Conservation (phyloP, 2,329 filamentous ascomycete genomes). For the Macrophomina tecta region DNA sequence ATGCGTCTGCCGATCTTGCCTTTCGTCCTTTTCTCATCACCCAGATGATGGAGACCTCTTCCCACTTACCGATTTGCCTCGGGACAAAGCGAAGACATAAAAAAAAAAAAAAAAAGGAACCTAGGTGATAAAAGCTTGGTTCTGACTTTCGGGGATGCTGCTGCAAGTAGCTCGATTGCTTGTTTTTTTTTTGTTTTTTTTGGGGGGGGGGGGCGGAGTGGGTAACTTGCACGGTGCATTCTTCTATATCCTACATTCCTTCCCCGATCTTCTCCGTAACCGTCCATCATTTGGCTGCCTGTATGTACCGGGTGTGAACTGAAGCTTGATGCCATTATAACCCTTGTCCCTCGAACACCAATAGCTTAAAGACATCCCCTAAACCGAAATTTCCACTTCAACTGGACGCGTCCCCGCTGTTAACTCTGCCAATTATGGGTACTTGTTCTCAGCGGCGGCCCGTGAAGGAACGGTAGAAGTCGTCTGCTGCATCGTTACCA, state of each 20-base stretch:
- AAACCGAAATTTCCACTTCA: neutral
- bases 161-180: neutral
- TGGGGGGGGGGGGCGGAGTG: neutral
- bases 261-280: neutral
- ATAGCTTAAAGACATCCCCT: neutral
- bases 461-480: constrained; percentile 90
- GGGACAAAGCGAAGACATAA: constrained; percentile 8
- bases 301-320: constrained; percentile 17
- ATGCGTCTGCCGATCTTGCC: constrained; percentile 1
- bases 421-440: no score
- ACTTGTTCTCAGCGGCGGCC: constrained; percentile 60
- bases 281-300: neutral
- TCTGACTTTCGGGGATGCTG: neutral
- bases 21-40: neutral
- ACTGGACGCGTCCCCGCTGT: neutral
- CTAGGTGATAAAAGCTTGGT: no score
- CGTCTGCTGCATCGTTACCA: constrained; percentile 77
- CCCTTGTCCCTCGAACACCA: constrained; percentile 23
- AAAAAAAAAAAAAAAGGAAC: neutral
- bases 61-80: neutral
- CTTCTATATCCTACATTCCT: constrained; percentile 13
- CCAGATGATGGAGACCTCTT: neutral
- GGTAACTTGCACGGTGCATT: neutral
- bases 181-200: neutral
- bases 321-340: constrained; percentile 17